These are phyloP conservation scores for Cinnamomum micranthum DNA, from an alignment of 164 flowering plant species.

Conservation along the genomic window DNA sequence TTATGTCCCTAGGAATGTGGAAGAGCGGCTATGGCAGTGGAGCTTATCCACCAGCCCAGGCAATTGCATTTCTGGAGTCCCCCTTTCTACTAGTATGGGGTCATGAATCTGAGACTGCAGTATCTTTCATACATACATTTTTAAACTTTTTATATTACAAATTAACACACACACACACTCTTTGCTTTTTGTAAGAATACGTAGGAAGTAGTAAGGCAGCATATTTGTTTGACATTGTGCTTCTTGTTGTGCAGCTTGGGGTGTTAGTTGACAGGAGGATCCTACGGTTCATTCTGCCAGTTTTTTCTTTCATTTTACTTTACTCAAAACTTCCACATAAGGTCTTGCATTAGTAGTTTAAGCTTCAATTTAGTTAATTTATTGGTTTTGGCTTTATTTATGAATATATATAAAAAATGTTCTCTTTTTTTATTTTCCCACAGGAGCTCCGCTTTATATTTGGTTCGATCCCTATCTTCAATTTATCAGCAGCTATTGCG, in stretches of 20 bases:
- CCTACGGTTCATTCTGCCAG: slow-evolving; percentile 54
- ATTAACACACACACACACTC: too few species aligned
- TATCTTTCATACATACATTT: too few species aligned
- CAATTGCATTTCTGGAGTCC: too few species aligned
- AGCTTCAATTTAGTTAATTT: slow-evolving; percentile 3
- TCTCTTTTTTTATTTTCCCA: slow-evolving; percentile 11
- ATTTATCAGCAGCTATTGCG: slow-evolving; percentile 84
- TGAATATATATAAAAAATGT: neutral
- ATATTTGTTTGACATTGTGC: neutral
- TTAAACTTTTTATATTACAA: too few species aligned
- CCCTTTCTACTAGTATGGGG: too few species aligned
- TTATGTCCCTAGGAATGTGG: too few species aligned
- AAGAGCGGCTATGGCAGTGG: too few species aligned
- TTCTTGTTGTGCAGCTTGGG: slow-evolving; percentile 65
- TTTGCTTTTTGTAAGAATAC: too few species aligned
- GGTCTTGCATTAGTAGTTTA: slow-evolving; percentile 33
- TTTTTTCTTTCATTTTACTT: slow-evolving; percentile 64
- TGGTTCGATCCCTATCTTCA: slow-evolving; percentile 79
- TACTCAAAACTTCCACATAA: slow-evolving; percentile 99
- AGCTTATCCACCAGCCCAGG: too few species aligned
- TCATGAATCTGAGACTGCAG: too few species aligned
- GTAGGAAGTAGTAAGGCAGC: too few species aligned
- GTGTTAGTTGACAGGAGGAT: slow-evolving; percentile 75
- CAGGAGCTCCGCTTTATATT: slow-evolving; percentile 97
- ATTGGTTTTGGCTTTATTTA: slow-evolving; percentile 4